phyloP scores from a whole-genome alignment of 2,329 filamentous ascomycete genomes.

The Penicillium sp. region DNA sequence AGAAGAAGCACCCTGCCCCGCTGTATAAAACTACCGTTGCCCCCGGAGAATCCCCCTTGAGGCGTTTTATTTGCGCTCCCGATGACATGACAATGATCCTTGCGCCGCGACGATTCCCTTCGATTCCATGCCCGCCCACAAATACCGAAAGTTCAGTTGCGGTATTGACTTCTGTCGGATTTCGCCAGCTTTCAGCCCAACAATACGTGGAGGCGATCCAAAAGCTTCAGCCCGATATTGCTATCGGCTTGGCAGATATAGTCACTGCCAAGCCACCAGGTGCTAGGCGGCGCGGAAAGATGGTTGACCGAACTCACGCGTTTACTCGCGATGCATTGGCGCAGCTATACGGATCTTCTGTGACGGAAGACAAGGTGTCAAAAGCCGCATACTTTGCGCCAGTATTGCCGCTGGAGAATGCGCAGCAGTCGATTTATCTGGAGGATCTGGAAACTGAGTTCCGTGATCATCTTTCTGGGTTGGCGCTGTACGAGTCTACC shows the following conservation, averaged over 20 bases:
- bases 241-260: conserved; percentile 72
- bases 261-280: conserved; percentile 61
- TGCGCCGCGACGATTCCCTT: conserved; percentile 72
- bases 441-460: conserved; percentile 67
- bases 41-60: conserved; percentile 58
- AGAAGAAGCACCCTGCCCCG: conserved; percentile 52
- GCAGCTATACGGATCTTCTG: conserved; percentile 37
- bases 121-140: conserved; percentile 65
- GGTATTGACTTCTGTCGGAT: conserved; percentile 84
- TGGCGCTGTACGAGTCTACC: conserved; percentile 75
- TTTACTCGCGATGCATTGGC: conserved; percentile 72
- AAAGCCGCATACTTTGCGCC: conserved; percentile 59
- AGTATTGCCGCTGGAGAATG: conserved; percentile 70
- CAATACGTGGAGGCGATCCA: conserved; percentile 67
- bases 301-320: conserved; percentile 79
- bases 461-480: conserved; percentile 57
- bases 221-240: conserved; percentile 74
- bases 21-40: conserved; percentile 51
- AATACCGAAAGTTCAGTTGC: conserved; percentile 71
- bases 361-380: conserved; percentile 26
- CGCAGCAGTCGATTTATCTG: conserved; percentile 77
- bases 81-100: conserved; percentile 66
- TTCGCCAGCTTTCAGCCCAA: conserved; percentile 65
- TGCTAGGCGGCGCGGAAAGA: conserved; percentile 73
- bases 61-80: conserved; percentile 73